Evolutionary conservation across 306 rosid genomes (phyloP), one percentile per base, ranked within the genome.

Genomic region (Vachellia pachyceras): DNA sequence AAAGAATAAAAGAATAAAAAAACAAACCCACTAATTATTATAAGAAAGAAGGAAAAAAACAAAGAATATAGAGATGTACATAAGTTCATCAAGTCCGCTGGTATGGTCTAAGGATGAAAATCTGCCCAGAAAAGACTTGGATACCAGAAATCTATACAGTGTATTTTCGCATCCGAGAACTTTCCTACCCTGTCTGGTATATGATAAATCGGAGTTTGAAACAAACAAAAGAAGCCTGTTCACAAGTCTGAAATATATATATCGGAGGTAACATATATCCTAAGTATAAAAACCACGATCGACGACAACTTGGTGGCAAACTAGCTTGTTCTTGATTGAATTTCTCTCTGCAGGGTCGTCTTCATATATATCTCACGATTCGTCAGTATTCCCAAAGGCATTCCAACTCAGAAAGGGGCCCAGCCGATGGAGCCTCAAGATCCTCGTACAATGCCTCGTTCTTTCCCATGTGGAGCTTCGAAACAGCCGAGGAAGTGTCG

Each of bases 401-500:
- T 39, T 89, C 91, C 73, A 90, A 77, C 46, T 88, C 95, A 17
- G 91, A 78, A 46, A 89, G 80, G 47, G 87, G 85, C 55, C 85
- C 85, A 65, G 74, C 84, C 0, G 92, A 76, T 0, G 92, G 83
- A 55, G 80, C 89, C 20, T 87, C 88, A 45, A 84, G 80, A 74
- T 82, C 86, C 6, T 85, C 88, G 36, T 84, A 88, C 50, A 83
- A 81, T 64, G 87, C 23, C 45, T 72, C 80, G 78, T 83, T 77
- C 58, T 36, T 42, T 76, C 79, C 79, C 45, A 83, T 83, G 52
- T 84, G 85, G 57, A 84, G 90, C 82, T 89, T 90, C 2, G 94
- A 89, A 11, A 87, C 89, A 3, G 69, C 86, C 0, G 97, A 92
- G 13, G 94, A 90, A 22, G 87, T 90, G 29, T 91, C 95, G 1